A percentile compares a stretch with the other conserved stretches of the same genome.
Evolutionary conservation across 768 basidiomycete genomes (phyloP).

Genomic region (Lentinula aciculospora): DNA sequence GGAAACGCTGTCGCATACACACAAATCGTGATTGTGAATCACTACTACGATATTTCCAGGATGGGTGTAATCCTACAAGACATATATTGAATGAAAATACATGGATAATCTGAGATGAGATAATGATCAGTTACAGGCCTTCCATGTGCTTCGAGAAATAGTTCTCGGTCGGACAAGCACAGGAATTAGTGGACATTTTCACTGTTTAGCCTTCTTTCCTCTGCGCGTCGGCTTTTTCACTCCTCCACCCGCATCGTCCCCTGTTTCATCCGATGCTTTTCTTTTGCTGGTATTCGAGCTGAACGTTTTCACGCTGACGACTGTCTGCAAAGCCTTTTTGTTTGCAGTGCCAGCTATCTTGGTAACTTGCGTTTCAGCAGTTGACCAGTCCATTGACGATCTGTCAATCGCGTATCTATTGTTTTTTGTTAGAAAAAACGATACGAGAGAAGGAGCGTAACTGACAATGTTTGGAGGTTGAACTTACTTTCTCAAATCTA

Average conservation of each 20-base stretch:
- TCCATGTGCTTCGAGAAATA: too few relatives aligned
- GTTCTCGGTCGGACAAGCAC: too few relatives aligned
- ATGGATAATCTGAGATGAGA: too few relatives aligned
- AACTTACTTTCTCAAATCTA: slow-evolving; percentile 77
- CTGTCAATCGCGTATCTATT: slow-evolving; percentile 73
- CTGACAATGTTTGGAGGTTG: slow-evolving; percentile 4
- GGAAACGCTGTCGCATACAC: too few relatives aligned
- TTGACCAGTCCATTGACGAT: slow-evolving; percentile 63
- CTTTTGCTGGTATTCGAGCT: slow-evolving; percentile 45
- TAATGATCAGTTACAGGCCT: too few relatives aligned
- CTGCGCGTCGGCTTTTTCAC: slow-evolving; percentile 46
- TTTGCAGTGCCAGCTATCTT: slow-evolving; percentile 26
- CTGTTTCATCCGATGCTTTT: slow-evolving; percentile 42
- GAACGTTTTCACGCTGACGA: slow-evolving; percentile 69
- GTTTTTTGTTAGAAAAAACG: background rate
- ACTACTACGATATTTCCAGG: too few relatives aligned
- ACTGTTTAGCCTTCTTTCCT: slow-evolving; percentile 41
- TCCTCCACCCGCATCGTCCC: slow-evolving; percentile 21
- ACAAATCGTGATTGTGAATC: too few relatives aligned
- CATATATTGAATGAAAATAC: too few relatives aligned
- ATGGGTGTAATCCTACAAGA: too few relatives aligned
- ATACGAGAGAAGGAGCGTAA: slow-evolving; percentile 2
- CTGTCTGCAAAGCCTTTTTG: slow-evolving; percentile 50
- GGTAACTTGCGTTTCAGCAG: slow-evolving; percentile 68
- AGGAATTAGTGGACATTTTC: background rate